phyloP scores from a whole-genome alignment of 148 eudicot genomes.

The Dysphania ambrosioides region DNA sequence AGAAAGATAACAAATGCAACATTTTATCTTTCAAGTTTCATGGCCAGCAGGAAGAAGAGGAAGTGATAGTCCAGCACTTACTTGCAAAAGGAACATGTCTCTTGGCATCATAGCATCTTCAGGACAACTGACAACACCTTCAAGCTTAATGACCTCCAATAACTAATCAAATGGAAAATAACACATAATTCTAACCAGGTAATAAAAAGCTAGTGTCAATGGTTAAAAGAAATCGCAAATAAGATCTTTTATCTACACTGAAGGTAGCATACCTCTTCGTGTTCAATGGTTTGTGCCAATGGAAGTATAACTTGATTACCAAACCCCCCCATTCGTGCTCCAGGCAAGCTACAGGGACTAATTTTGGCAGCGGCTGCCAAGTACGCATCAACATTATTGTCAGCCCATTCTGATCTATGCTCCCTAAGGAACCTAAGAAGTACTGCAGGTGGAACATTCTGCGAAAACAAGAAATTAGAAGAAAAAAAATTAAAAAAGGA shows the following conservation, averaged over 20 bases:
- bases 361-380: conserved; percentile 86
- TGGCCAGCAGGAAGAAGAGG: not conserved
- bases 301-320: conserved; percentile 94
- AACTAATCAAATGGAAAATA: conserved; percentile 36
- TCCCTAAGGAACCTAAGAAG: conserved; percentile 85
- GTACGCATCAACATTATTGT: conserved; percentile 82
- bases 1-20: not conserved
- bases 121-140: conserved; percentile 60
- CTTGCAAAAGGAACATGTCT: conserved; percentile 86
- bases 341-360: conserved; percentile 77
- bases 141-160: conserved; percentile 86
- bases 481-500: not conserved
- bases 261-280: conserved; percentile 64
- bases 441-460: conserved; percentile 98
- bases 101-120: conserved; percentile 78
- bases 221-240: not conserved
- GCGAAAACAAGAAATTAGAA: conserved; percentile 28
- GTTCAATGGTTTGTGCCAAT: conserved; percentile 85
- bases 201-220: not conserved
- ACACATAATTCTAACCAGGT: not conserved
- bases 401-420: conserved; percentile 99
- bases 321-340: conserved; percentile 64
- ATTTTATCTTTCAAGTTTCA: not conserved
- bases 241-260: not conserved
- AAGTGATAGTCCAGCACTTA: conserved; percentile 26